These are phyloP conservation scores for Lodderomyces metapsilosis DNA, from an alignment of 1,139 yeast genomes.

Conservation along the genomic window DNA sequence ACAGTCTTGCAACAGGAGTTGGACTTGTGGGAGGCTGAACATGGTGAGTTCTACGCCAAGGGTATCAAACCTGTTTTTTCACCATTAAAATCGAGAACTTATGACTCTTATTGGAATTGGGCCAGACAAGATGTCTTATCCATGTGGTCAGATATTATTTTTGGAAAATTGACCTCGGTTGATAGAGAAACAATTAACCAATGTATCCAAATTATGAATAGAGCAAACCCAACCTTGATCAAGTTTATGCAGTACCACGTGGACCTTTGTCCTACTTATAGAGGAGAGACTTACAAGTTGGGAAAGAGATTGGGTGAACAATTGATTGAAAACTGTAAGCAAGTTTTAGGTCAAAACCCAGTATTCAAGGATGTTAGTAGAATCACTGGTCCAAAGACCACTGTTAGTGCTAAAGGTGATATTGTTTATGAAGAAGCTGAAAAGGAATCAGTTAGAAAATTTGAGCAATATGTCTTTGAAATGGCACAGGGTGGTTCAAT, in stretches of 20 bases:
- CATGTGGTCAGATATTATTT: conserved; percentile 92
- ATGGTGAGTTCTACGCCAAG: conserved; percentile 90
- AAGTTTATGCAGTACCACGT: conserved; percentile 97
- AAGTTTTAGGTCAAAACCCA: conserved; percentile 77
- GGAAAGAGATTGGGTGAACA: conserved; percentile 91
- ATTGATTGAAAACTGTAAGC: conserved; percentile 92
- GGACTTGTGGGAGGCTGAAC: conserved; percentile 90
- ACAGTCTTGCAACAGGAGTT: conserved; percentile 81
- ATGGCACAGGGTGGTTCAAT: conserved; percentile 95
- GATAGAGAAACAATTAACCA: conserved; percentile 96
- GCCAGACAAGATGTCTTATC: conserved; percentile 95
- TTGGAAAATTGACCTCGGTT: conserved; percentile 84
- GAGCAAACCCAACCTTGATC: conserved; percentile 89
- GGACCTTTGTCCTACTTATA: conserved; percentile 84
- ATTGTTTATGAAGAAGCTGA: conserved; percentile 79
- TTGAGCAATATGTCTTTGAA: conserved; percentile 92
- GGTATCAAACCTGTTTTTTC: conserved; percentile 92
- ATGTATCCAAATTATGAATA: conserved; percentile 96
- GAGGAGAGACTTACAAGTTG: conserved; percentile 85
- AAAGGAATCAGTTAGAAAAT: conserved; percentile 88
- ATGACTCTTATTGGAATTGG: conserved; percentile 99
- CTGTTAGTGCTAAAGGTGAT: conserved; percentile 84
- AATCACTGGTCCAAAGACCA: conserved; percentile 94
- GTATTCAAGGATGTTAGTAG: conserved; percentile 92
- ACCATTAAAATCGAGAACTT: conserved; percentile 88